A percentile compares a stretch with the other conserved stretches of the same genome.
phyloP scores from a whole-genome alignment of 208 protist species.

The Kentomonas sorsogonicus region DNA sequence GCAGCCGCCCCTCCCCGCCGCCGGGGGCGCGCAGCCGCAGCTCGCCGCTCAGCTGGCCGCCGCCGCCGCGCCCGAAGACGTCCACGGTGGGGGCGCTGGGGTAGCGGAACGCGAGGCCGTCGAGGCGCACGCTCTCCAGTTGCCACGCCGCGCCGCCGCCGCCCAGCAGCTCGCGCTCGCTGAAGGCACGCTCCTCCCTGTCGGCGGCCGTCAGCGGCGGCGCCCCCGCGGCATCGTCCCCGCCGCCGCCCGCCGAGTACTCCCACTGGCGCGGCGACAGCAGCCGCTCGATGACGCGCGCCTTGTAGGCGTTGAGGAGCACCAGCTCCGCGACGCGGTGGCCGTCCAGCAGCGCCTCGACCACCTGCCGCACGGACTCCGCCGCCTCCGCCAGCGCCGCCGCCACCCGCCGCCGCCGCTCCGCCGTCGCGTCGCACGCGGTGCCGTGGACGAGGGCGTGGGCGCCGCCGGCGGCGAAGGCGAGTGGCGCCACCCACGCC shows the following conservation, averaged over 20 bases:
- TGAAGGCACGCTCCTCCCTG: background rate
- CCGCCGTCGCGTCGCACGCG: background rate
- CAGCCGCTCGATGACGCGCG: conserved; percentile 45
- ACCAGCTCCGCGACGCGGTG: conserved; percentile 52
- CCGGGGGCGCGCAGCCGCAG: conserved; percentile 11
- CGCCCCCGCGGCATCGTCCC: background rate
- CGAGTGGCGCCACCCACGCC: conserved; percentile 32
- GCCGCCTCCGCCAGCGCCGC: conserved; percentile 21
- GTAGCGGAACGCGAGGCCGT: conserved; percentile 54
- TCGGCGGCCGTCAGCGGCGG: background rate
- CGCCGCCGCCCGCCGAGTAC: conserved; percentile 12
- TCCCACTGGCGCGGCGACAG: conserved; percentile 48
- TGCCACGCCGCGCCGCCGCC: no score
- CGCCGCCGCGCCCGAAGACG: conserved; percentile 26
- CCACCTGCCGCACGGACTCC: conserved; percentile 19
- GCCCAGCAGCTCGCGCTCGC: background rate
- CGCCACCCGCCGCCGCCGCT: conserved; percentile 12
- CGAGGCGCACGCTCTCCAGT: conserved; percentile 13
- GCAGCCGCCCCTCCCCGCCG: conserved; percentile 31
- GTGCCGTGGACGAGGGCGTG: background rate
- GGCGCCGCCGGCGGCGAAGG: conserved; percentile 28
- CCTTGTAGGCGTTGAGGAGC: conserved; percentile 71
- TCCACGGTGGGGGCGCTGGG: conserved; percentile 54
- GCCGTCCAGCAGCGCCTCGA: conserved; percentile 32
- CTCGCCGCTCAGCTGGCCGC: background rate